A percentile compares a stretch with the other conserved stretches of the same genome.
These are phyloP conservation scores for Verticillium alfalfae DNA, from an alignment of 2,329 filamentous ascomycete species.

Conservation along the genomic window DNA sequence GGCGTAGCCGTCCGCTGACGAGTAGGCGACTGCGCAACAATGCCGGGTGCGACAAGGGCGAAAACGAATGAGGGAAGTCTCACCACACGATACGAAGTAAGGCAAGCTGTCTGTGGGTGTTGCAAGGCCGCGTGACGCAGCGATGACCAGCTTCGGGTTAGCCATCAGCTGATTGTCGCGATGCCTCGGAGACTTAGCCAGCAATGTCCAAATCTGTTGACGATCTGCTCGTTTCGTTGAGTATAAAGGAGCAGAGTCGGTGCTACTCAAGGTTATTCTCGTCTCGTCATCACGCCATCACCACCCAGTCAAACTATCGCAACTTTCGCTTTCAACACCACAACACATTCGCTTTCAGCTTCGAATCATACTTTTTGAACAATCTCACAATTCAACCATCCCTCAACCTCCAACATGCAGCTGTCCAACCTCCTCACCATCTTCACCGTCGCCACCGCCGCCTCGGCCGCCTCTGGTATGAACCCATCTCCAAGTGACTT, in stretches of 20 bases:
- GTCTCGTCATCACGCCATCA: neutral
- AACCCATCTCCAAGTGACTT: neutral
- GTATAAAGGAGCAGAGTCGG: neutral
- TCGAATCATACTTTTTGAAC: neutral
- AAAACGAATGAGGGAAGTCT: neutral
- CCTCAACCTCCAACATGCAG: slow-evolving; percentile 32
- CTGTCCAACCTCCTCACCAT: slow-evolving; percentile 32
- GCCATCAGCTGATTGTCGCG: neutral
- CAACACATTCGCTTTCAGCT: neutral
- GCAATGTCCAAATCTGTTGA: neutral
- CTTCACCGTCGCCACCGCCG: slow-evolving; percentile 29
- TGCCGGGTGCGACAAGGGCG: neutral
- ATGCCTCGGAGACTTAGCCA: neutral
- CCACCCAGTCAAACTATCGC: neutral
- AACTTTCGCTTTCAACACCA: neutral
- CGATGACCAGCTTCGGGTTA: neutral
- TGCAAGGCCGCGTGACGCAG: neutral
- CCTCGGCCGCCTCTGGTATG: slow-evolving; percentile 26
- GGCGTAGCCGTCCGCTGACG: neutral
- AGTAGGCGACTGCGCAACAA: neutral
- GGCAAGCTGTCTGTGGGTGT: neutral
- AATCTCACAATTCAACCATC: neutral
- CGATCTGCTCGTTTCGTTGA: neutral
- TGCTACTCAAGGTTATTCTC: neutral
- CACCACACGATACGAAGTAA: neutral